Conservation (phyloP, 2,329 filamentous ascomycete species). For the Fusarium palustre region DNA sequence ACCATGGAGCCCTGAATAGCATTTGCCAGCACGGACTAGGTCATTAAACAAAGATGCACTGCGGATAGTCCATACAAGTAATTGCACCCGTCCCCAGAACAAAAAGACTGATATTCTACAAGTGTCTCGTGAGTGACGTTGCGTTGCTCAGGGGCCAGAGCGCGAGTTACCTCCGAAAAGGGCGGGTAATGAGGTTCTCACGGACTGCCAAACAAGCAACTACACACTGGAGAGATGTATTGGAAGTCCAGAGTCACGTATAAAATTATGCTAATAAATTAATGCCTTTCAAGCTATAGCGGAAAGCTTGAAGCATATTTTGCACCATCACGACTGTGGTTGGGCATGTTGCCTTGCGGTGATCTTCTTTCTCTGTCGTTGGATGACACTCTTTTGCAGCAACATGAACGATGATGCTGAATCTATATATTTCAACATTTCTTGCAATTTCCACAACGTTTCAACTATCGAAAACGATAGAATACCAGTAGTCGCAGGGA, state of each 20-base stretch:
- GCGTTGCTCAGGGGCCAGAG: conserved; percentile 26
- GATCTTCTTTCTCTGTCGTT: background rate
- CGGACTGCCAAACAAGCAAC: conserved; percentile 10
- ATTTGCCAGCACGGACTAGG: conserved; percentile 12
- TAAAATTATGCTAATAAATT: background rate
- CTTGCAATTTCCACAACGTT: background rate
- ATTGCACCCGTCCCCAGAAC: background rate
- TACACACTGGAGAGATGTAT: background rate
- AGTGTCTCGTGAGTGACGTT: conserved; percentile 3
- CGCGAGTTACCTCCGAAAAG: conserved; percentile 27
- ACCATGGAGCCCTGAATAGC: conserved; percentile 6
- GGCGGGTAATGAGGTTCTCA: conserved; percentile 27
- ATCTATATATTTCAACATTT: background rate
- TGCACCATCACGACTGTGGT: background rate
- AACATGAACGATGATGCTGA: background rate
- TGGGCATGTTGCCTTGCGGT: background rate
- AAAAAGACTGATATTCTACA: background rate
- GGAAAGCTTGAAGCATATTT: background rate
- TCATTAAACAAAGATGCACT: background rate
- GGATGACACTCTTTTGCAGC: conserved; percentile 21
- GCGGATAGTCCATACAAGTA: background rate
- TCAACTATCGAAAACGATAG: background rate
- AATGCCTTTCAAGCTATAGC: background rate
- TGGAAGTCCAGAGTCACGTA: background rate
- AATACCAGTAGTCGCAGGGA: background rate